Evolutionary conservation across 2,329 filamentous ascomycete genomes (phyloP).

Genomic region (Fusarium fracticaudum): DNA sequence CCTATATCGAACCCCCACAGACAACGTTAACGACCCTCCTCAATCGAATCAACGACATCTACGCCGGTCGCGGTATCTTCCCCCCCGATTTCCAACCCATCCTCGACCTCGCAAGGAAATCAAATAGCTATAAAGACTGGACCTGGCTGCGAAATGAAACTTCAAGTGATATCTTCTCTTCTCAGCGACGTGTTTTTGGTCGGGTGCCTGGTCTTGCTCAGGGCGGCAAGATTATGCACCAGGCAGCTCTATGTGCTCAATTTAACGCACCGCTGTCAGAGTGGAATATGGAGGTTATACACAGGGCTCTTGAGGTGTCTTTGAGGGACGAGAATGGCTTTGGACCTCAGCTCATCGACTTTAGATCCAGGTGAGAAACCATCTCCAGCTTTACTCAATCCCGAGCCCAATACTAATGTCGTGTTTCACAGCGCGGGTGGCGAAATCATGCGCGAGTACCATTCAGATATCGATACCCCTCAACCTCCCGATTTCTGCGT

Average conservation of each 20-base stretch:
- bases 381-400: neutral
- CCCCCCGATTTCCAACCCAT: neutral
- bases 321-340: neutral
- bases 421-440: neutral
- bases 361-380: neutral
- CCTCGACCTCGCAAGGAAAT: neutral
- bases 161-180: neutral
- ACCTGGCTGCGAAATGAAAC: neutral
- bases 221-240: neutral
- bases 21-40: neutral
- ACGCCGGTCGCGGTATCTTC: neutral
- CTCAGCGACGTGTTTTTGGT: neutral
- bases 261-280: neutral
- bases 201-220: neutral
- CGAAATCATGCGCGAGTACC: neutral
- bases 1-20: neutral
- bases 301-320: neutral
- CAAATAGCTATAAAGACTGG: neutral
- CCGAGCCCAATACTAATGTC: neutral
- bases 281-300: neutral
- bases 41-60: neutral
- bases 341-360: neutral
- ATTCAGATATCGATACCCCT: neutral
- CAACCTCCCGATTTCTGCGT: neutral
- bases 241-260: neutral